Conservation (phyloP, 257 asterid species). For the Solanum phureja region DNA sequence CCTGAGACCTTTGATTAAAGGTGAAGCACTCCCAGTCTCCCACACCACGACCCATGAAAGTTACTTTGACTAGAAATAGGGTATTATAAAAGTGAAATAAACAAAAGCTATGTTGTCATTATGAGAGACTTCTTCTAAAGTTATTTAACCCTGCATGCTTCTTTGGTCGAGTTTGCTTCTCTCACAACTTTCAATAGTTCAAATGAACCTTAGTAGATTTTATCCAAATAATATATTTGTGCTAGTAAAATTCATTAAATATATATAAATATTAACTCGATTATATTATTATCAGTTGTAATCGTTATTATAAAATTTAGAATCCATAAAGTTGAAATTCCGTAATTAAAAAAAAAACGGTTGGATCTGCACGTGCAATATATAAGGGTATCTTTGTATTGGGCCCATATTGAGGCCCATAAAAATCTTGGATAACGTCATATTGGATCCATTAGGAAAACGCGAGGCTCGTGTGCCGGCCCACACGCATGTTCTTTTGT, state of each 20-base stretch:
- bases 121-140: background rate
- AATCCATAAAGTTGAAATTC: no score
- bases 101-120: background rate
- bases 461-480: constrained; percentile 60
- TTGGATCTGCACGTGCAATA: constrained; percentile 40
- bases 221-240: no score
- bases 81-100: background rate
- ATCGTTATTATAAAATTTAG: no score
- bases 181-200: no score
- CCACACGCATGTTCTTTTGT: constrained; percentile 25
- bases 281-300: no score
- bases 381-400: constrained; percentile 5
- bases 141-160: no score
- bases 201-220: no score
- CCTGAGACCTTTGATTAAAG: no score
- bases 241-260: background rate
- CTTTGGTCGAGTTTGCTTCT: no score
- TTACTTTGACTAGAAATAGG: background rate
- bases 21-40: no score
- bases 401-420: constrained; percentile 16
- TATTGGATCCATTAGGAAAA: background rate
- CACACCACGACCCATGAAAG: no score
- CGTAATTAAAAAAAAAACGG: constrained; percentile 3
- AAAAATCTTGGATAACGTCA: constrained; percentile 22
- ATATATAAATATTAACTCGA: no score